These are phyloP conservation scores for Puccinia polysora DNA, from an alignment of 1,284 basidiomycete genomes.

Conservation along the genomic window DNA sequence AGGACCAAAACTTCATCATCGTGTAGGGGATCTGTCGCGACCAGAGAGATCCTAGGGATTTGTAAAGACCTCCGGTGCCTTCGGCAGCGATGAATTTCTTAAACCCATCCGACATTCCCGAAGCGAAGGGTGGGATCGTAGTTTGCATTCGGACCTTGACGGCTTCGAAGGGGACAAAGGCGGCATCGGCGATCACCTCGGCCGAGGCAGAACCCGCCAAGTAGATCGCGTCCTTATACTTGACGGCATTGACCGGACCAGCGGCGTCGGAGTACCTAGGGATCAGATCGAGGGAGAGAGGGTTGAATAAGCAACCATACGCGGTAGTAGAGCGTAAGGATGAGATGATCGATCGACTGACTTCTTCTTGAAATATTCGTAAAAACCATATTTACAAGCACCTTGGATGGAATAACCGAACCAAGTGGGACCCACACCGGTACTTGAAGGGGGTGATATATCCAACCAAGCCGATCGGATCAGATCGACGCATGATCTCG, in stretches of 20 bases:
- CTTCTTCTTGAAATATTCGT: conserved; percentile 50
- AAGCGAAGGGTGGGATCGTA: conserved; percentile 52
- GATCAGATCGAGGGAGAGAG: conserved; percentile 20
- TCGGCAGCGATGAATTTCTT: conserved; percentile 50
- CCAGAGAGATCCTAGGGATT: conserved; percentile 52
- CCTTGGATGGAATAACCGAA: conserved; percentile 53
- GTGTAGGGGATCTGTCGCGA: conserved; percentile 53
- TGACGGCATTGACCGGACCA: conserved; percentile 51
- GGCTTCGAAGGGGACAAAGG: conserved; percentile 51
- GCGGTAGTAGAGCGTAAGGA: neutral
- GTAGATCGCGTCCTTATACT: conserved; percentile 53
- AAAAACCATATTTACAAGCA: conserved; percentile 52
- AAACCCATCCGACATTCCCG: conserved; percentile 47
- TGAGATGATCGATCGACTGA: neutral
- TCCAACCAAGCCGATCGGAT: neutral
- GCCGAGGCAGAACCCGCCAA: conserved; percentile 52
- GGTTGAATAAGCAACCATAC: neutral
- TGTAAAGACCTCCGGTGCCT: conserved; percentile 51
- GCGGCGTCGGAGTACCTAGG: conserved; percentile 51
- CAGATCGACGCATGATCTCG: neutral
- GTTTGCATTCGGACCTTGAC: conserved; percentile 54
- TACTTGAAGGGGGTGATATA: conserved; percentile 47
- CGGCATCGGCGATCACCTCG: conserved; percentile 52
- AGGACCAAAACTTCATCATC: conserved; percentile 50
- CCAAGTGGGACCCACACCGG: conserved; percentile 51